Percentiles rank a stretch among this genome's conserved stretches.
These are phyloP conservation scores for Botryotinia calthae DNA, from an alignment of 2,329 filamentous ascomycete genomes.

Conservation along the genomic window DNA sequence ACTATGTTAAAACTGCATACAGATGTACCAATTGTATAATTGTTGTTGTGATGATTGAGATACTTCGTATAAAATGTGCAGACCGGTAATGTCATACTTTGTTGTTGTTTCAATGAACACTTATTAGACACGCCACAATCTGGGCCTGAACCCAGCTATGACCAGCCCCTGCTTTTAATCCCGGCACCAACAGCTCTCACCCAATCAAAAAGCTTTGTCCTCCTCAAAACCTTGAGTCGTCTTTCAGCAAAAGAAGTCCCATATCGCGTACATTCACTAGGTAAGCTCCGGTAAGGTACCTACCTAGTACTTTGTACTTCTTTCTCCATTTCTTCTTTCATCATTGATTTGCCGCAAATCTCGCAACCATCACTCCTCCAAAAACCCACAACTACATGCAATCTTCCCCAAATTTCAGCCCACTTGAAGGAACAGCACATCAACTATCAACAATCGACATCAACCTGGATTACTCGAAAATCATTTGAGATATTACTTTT, in stretches of 20 bases:
- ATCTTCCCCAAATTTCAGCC: neutral
- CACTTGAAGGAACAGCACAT: neutral
- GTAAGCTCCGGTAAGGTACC: neutral
- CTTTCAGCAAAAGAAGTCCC: neutral
- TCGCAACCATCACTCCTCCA: neutral
- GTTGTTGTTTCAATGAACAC: neutral
- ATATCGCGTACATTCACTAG: neutral
- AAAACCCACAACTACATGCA: neutral
- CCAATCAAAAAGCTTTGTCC: slow-evolving; percentile 12
- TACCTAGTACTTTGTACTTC: neutral
- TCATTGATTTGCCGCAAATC: slow-evolving; percentile 14
- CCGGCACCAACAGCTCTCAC: neutral
- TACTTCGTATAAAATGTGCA: neutral
- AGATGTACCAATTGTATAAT: neutral
- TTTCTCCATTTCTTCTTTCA: slow-evolving; percentile 17
- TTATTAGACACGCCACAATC: neutral
- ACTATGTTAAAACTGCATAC: neutral
- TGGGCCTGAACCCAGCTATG: neutral
- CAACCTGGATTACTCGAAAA: neutral
- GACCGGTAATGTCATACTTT: neutral
- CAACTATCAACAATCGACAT: neutral
- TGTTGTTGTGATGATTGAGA: neutral
- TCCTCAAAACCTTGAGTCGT: slow-evolving; percentile 7
- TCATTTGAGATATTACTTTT: neutral
- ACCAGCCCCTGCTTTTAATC: neutral